These are phyloP conservation scores for Botrytis galanthina DNA, from an alignment of 2,329 filamentous ascomycete species.

Conservation along the genomic window DNA sequence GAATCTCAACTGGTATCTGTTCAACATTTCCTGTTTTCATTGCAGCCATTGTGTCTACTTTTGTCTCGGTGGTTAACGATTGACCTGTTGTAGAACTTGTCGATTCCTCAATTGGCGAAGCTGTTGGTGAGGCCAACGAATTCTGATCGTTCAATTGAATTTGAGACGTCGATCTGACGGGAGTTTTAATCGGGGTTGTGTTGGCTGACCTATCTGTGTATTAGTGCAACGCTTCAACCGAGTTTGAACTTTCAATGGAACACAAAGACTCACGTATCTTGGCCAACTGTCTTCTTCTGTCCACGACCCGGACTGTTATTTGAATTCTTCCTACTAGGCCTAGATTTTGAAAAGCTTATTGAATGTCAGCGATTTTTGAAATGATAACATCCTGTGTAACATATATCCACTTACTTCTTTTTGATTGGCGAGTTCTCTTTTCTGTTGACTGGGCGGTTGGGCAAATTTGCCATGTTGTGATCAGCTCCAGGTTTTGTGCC, in stretches of 20 bases:
- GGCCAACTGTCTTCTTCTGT: slow-evolving; percentile 18
- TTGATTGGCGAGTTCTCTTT: slow-evolving; percentile 21
- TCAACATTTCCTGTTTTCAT: not conserved
- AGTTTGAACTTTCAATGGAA: not conserved
- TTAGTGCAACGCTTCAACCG: not conserved
- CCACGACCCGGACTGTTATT: not conserved
- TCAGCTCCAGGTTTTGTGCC: not conserved
- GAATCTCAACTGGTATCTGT: not conserved
- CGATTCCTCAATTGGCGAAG: no score
- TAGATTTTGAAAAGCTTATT: not conserved
- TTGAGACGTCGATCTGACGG: not conserved
- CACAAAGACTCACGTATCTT: slow-evolving; percentile 20
- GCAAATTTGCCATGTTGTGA: not conserved
- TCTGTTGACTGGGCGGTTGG: not conserved
- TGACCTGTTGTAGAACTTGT: not conserved
- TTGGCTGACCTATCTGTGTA: slow-evolving; percentile 5
- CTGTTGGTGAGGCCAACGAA: not conserved
- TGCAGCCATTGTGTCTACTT: not conserved
- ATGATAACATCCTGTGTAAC: no score
- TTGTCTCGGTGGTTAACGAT: not conserved
- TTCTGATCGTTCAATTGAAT: not conserved
- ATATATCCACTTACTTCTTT: not conserved
- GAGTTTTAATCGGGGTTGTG: slow-evolving; percentile 10
- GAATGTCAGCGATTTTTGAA: not conserved
- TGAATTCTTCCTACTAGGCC: slow-evolving; percentile 3